Base-by-base conservation (phyloP, 768 basidiomycete genomes). In the Pleurotus tuber-regium region DNA sequence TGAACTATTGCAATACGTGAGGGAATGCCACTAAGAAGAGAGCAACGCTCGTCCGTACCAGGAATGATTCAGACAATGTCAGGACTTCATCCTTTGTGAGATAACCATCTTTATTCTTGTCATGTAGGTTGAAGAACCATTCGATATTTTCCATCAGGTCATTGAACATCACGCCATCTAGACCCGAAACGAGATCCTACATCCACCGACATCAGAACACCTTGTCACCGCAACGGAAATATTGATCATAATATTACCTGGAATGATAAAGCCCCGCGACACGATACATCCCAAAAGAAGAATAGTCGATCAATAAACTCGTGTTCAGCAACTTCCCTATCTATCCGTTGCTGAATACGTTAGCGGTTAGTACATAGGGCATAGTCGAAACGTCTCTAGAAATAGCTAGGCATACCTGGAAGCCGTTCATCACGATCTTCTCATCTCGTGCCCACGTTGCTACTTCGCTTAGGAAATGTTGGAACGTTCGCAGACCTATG, bases 91-190 rank as follows among this genome's bases (percentile, higher is more conserved):
- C 96, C 68, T 96, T 98, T 2, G 94, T 95, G 55, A 99, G 70
- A 66, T 76, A 93, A 1, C 96, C 95, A 63, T 99, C 97, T 59
- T 92, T 92, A 67, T 99, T 89, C 69, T 95, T 95, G 70, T 95
- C 93, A 55, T 96, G 92, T 43, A 98, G 66, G 59, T 87, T 89
- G 71, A 98, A 98, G 71, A 98, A 96, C 96, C 96, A 99, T 66
- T 97, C 92, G 60, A 98, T 96, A 58, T 92, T 96, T 52, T 94
- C 91, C 97, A 98, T 98, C 57, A 99, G 71, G 66, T 98, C 97
- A 57, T 92, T 95, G 71, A 91, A 89, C 82, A 98, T 90, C 39
- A 97, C 89, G 2, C 87, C 87, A 59, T 97, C 87, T 43, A 98
- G 73, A 1, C 97, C 96, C 24, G 74, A 78, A 8, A 98, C 86